phyloP scores from a whole-genome alignment of 805 yeast species.

The Henningerozyma blattae region DNA sequence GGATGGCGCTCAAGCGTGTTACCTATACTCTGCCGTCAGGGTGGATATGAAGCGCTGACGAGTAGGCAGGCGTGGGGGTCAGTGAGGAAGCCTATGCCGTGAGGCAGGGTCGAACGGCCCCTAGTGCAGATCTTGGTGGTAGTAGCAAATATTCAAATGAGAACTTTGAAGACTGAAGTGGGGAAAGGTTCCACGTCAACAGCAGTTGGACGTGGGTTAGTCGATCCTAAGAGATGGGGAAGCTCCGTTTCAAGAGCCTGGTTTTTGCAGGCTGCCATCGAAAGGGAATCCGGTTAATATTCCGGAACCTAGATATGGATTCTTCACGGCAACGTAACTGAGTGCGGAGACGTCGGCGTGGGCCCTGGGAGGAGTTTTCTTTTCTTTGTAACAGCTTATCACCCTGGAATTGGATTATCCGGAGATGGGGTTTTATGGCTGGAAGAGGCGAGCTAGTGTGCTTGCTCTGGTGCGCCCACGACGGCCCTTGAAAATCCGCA shows the following conservation, averaged over 20 bases:
- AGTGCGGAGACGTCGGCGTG: constrained; percentile 31
- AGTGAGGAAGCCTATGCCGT: constrained; percentile 31
- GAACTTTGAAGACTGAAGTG: constrained; percentile 33
- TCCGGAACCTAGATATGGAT: constrained; percentile 34
- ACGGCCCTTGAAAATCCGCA: constrained; percentile 32
- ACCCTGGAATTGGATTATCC: constrained; percentile 32
- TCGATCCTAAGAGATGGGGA: constrained; percentile 32
- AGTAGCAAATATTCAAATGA: constrained; percentile 32
- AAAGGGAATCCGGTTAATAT: constrained; percentile 34
- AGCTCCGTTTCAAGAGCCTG: constrained; percentile 28
- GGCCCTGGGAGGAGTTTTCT: constrained; percentile 34
- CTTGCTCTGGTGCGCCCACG: constrained; percentile 30
- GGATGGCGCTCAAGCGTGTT: constrained; percentile 31
- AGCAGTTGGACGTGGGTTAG: constrained; percentile 33
- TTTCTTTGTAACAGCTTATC: constrained; percentile 31
- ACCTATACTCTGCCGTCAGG: constrained; percentile 31
- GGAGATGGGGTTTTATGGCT: constrained; percentile 30
- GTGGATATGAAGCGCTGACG: constrained; percentile 27
- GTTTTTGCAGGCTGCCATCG: constrained; percentile 27
- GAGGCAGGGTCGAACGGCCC: constrained; percentile 31
- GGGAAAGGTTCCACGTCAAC: constrained; percentile 33
- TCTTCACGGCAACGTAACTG: constrained; percentile 32
- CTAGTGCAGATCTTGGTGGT: constrained; percentile 33
- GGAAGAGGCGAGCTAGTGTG: constrained; percentile 29
- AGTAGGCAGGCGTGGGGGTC: constrained; percentile 34